These are phyloP conservation scores for Chromera velia DNA, from an alignment of 73 alveolate species.

Conservation along the genomic window DNA sequence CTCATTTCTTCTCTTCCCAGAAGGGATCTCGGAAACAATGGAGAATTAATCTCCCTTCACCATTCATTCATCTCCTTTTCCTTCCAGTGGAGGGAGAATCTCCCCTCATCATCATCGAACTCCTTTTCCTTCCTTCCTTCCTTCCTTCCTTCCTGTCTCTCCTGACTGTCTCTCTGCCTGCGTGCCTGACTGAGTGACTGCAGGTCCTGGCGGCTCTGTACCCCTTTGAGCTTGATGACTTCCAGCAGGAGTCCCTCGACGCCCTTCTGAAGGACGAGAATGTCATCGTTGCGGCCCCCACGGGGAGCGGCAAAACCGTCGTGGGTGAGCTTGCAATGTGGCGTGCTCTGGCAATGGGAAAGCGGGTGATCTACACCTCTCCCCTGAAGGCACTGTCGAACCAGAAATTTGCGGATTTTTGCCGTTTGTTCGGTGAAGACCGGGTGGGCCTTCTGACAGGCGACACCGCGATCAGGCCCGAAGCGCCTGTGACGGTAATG, in stretches of 20 bases:
- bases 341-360: conserved; percentile 66
- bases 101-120: too few relatives aligned
- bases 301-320: conserved; percentile 94
- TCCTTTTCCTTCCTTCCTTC: too few relatives aligned
- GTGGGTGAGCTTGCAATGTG: conserved; percentile 96
- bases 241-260: background rate
- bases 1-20: too few relatives aligned
- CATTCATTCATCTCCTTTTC: too few relatives aligned
- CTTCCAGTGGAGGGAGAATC: too few relatives aligned
- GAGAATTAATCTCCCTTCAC: too few relatives aligned
- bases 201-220: background rate
- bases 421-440: conserved; percentile 62
- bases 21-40: too few relatives aligned
- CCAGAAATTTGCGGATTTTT: conserved; percentile 88
- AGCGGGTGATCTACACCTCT: conserved; percentile 86
- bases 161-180: too few relatives aligned
- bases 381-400: conserved; percentile 94
- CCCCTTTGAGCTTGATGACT: background rate
- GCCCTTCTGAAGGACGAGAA: background rate
- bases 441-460: conserved; percentile 90
- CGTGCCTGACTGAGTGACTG: too few relatives aligned
- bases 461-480: conserved; percentile 15
- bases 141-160: too few relatives aligned
- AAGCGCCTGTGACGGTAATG: conserved; percentile 74
- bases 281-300: background rate